These are phyloP conservation scores for Leptographium radiaticola DNA, from an alignment of 2,329 filamentous ascomycete genomes.

Conservation along the genomic window DNA sequence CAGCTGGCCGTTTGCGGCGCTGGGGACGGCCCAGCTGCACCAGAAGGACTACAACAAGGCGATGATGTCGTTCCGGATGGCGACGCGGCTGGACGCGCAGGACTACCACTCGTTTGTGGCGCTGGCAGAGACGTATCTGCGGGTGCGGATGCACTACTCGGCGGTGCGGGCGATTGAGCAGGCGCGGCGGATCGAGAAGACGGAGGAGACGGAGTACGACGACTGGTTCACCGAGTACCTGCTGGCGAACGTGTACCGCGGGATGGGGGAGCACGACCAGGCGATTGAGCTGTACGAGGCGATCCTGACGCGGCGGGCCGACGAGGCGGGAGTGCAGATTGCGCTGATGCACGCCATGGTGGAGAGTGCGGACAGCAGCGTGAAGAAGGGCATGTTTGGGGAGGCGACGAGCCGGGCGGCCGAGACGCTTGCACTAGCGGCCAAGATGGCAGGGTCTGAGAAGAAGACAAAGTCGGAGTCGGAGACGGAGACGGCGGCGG, in stretches of 20 bases:
- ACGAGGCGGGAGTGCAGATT: constrained; percentile 77
- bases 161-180: constrained; percentile 83
- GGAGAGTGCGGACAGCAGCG: constrained; percentile 62
- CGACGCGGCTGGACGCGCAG: constrained; percentile 66
- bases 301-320: constrained; percentile 54
- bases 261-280: constrained; percentile 79
- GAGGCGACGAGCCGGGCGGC: constrained; percentile 60
- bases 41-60: constrained; percentile 82
- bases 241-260: constrained; percentile 86
- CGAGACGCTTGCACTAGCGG: constrained; percentile 56
- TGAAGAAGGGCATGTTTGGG: constrained; percentile 78
- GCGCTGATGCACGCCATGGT: constrained; percentile 79
- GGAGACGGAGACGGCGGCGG: constrained; percentile 83
- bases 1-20: constrained; percentile 89
- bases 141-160: constrained; percentile 85
- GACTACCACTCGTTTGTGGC: constrained; percentile 97
- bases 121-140: constrained; percentile 93
- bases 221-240: constrained; percentile 96
- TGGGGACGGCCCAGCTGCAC: constrained; percentile 90
- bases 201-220: constrained; percentile 45
- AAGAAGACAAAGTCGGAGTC: constrained; percentile 65
- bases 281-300: constrained; percentile 64
- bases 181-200: constrained; percentile 62
- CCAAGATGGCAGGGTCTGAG: constrained; percentile 33
- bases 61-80: constrained; percentile 83